Percentiles rank a stretch among this genome's conserved stretches.
phyloP scores from a whole-genome alignment of 139 green algal genomes.

The Closterium sp. region DNA sequence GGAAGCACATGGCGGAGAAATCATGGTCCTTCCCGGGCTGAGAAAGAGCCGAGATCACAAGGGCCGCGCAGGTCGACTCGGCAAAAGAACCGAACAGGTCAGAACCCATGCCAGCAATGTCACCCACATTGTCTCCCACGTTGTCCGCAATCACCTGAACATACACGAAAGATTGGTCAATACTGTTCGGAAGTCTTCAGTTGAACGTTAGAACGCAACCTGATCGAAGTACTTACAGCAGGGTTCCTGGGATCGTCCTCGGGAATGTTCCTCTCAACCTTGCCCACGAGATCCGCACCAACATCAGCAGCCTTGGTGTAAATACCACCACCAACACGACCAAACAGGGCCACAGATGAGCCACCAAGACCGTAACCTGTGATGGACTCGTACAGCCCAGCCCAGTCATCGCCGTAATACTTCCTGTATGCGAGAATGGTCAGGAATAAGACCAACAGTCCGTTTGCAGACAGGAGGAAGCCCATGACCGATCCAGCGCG shows the following conservation, averaged over 20 bases:
- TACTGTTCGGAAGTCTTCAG: not conserved
- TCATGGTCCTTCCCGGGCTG: conserved; percentile 22
- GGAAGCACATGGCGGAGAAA: conserved; percentile 57
- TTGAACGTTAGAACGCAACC: not conserved
- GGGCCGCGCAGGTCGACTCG: conserved; percentile 65
- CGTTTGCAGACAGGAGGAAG: conserved; percentile 75
- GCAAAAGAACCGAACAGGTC: conserved; percentile 86
- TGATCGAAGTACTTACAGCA: conserved; percentile 62
- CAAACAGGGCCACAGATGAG: conserved; percentile 91
- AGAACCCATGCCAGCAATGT: conserved; percentile 96
- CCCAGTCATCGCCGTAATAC: conserved; percentile 87
- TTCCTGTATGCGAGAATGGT: conserved; percentile 49
- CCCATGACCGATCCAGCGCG: conserved; percentile 96
- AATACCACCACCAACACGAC: conserved; percentile 87
- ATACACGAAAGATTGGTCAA: not conserved
- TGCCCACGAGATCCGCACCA: conserved; percentile 95
- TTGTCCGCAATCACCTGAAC: conserved; percentile 65
- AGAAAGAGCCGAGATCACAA: conserved; percentile 57
- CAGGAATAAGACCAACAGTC: conserved; percentile 55
- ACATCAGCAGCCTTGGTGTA: conserved; percentile 99
- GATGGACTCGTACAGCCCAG: conserved; percentile 91
- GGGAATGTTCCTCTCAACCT: conserved; percentile 70
- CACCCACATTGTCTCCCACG: conserved; percentile 97
- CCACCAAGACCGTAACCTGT: conserved; percentile 95
- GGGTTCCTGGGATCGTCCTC: conserved; percentile 99